These are phyloP conservation scores for Aphanoascus verrucosus DNA, from an alignment of 2,329 filamentous ascomycete genomes.

Conservation along the genomic window DNA sequence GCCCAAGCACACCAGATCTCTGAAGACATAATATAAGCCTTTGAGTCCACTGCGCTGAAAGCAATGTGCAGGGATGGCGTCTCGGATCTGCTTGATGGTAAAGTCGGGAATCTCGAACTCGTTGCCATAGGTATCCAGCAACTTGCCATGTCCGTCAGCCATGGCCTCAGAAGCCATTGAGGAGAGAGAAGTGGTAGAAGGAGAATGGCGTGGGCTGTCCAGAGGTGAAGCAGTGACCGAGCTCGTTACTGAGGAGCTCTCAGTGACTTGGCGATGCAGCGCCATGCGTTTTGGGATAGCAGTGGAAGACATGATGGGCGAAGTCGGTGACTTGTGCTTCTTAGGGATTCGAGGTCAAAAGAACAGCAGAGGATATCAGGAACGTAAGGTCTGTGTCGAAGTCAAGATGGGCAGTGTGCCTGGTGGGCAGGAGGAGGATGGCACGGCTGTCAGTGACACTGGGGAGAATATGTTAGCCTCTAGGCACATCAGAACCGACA, in stretches of 20 bases:
- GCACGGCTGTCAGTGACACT: too few relatives aligned
- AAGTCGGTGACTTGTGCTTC: not conserved
- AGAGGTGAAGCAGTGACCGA: conserved; percentile 46
- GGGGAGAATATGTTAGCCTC: too few relatives aligned
- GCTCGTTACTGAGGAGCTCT: conserved; percentile 46
- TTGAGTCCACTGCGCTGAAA: conserved; percentile 71
- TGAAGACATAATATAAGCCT: conserved; percentile 71
- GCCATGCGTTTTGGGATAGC: conserved; percentile 38
- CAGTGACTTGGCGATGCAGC: conserved; percentile 43
- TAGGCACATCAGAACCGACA: too few relatives aligned
- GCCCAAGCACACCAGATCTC: conserved; percentile 63
- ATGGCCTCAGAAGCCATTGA: conserved; percentile 65
- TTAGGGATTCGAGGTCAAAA: not conserved
- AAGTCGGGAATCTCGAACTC: conserved; percentile 87
- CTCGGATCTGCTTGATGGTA: conserved; percentile 93
- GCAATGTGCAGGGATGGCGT: conserved; percentile 96
- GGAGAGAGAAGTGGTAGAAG: conserved; percentile 82
- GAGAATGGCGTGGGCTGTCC: conserved; percentile 52
- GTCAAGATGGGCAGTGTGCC: too few relatives aligned
- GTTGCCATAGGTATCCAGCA: conserved; percentile 90
- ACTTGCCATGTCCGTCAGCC: conserved; percentile 40
- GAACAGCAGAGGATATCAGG: too few relatives aligned
- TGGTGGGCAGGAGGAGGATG: too few relatives aligned
- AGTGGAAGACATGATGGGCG: conserved; percentile 41
- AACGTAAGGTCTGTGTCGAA: too few relatives aligned